These are phyloP conservation scores for Pinus taeda DNA, from an alignment of 75 land plant genomes.

Conservation along the genomic window DNA sequence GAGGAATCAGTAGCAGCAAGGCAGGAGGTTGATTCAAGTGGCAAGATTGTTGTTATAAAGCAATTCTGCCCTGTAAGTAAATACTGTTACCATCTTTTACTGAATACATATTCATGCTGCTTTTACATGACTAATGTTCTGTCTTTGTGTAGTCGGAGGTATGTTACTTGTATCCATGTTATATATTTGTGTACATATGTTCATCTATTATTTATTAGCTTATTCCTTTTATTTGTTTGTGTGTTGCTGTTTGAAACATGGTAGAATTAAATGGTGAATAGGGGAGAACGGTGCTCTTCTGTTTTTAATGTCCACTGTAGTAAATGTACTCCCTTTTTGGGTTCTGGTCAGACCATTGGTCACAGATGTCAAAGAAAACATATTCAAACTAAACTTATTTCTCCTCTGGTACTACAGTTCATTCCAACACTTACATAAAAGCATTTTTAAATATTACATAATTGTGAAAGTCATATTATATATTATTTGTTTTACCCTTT, in stretches of 20 bases:
- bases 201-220: not conserved
- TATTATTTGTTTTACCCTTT: no score
- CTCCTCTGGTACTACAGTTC: no score
- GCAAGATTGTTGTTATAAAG: slow-evolving; percentile 78
- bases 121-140: slow-evolving; percentile 17
- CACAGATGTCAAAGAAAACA: no score
- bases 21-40: slow-evolving; percentile 61
- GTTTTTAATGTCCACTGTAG: no score
- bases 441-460: no score
- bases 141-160: not conserved
- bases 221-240: not conserved
- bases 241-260: not conserved
- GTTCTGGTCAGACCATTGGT: no score
- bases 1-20: slow-evolving; percentile 57
- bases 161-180: not conserved
- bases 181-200: not conserved
- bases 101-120: not conserved
- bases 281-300: no score
- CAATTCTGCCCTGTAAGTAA: slow-evolving; percentile 87
- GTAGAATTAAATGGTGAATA: no score
- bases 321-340: no score
- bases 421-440: no score
- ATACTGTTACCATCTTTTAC: not conserved
- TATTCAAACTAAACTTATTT: no score
- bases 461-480: no score